Percentiles rank a stretch among this genome's conserved stretches.
These are phyloP conservation scores for Ilyonectria destructans DNA, from an alignment of 2,329 filamentous ascomycete genomes.

Conservation along the genomic window DNA sequence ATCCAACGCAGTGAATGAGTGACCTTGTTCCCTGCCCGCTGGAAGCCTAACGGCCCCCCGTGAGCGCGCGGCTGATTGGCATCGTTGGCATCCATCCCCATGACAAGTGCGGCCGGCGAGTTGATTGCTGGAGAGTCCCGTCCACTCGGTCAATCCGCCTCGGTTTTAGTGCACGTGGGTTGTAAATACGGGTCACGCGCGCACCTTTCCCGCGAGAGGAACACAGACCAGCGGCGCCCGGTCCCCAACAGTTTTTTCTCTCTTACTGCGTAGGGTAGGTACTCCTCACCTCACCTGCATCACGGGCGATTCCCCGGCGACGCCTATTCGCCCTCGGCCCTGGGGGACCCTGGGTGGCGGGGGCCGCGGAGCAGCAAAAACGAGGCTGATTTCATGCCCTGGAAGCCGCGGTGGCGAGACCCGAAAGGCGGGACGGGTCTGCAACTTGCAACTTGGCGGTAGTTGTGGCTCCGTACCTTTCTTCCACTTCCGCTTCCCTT, in stretches of 20 bases:
- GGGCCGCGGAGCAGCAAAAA: neutral
- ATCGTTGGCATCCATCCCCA: too few relatives aligned
- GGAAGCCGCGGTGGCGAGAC: neutral
- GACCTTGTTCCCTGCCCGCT: neutral
- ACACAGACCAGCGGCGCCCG: neutral
- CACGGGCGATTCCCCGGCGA: slow-evolving; percentile 38
- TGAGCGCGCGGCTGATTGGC: too few relatives aligned
- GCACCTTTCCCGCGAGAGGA: neutral
- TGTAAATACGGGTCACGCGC: neutral
- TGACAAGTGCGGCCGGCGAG: too few relatives aligned
- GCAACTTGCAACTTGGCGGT: neutral
- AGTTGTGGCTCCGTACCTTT: neutral
- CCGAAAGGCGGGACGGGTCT: neutral
- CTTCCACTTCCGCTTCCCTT: neutral
- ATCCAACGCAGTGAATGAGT: neutral
- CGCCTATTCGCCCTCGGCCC: slow-evolving; percentile 37
- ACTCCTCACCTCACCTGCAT: slow-evolving; percentile 32
- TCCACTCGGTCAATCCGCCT: neutral
- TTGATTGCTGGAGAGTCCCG: neutral
- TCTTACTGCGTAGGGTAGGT: neutral
- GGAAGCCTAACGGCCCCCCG: too few relatives aligned
- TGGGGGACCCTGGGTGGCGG: neutral
- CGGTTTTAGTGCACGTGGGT: neutral
- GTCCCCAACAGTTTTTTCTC: slow-evolving; percentile 28
- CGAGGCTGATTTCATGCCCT: neutral